Evolutionary conservation across 306 rosid species (phyloP).

Genomic region (Rubus parviflorus): DNA sequence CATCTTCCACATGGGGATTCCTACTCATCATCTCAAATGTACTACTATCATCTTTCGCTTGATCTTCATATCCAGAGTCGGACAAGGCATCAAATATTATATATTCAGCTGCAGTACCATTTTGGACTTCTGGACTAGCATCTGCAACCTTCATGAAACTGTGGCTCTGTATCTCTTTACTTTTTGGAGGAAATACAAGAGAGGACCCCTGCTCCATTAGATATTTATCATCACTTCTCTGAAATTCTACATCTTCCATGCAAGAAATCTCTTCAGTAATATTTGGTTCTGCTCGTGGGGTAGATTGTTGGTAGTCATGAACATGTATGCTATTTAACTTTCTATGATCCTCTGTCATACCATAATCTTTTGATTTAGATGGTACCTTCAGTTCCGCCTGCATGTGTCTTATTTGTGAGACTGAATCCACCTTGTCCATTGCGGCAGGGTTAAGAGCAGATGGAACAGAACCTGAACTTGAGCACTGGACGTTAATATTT

Average conservation of each 20-base stretch:
- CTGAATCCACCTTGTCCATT: slow-evolving; percentile 30
- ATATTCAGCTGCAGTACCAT: slow-evolving; percentile 28
- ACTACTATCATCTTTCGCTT: slow-evolving; percentile 30
- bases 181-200: slow-evolving; percentile 7
- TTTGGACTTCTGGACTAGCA: slow-evolving; percentile 23
- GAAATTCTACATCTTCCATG: slow-evolving; percentile 33
- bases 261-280: slow-evolving; percentile 24
- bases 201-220: slow-evolving; percentile 19
- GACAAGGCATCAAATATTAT: slow-evolving; percentile 25
- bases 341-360: slow-evolving; percentile 19
- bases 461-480: slow-evolving; percentile 16
- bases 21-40: slow-evolving; percentile 20
- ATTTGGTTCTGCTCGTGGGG: slow-evolving; percentile 31
- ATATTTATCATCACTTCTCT: slow-evolving; percentile 24
- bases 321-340: slow-evolving; percentile 22
- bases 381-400: slow-evolving; percentile 28
- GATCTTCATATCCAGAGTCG: slow-evolving; percentile 21
- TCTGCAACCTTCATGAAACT: slow-evolving; percentile 25
- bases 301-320: slow-evolving; percentile 18
- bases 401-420: slow-evolving; percentile 24
- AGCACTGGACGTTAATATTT: slow-evolving; percentile 17
- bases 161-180: slow-evolving; percentile 24
- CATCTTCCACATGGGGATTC: slow-evolving; percentile 33
- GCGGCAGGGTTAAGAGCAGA: slow-evolving; percentile 10
- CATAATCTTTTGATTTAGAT: slow-evolving; percentile 22